A percentile compares a stretch with the other conserved stretches of the same genome.
Conservation (phyloP, 2,329 filamentous ascomycete species). For the Chaetomium sp. region DNA sequence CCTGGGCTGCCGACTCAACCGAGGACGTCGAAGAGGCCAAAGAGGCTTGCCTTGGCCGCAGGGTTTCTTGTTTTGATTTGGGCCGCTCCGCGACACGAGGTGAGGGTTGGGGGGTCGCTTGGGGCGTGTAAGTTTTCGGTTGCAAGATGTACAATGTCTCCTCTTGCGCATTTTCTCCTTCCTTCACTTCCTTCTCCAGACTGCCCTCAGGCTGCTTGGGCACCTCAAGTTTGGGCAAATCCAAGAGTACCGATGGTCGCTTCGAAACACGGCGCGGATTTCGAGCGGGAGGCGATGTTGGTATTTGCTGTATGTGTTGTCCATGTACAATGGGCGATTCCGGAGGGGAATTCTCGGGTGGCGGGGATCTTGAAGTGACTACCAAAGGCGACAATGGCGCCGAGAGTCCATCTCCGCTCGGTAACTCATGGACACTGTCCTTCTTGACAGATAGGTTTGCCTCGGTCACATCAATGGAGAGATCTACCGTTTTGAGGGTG, state of each 20-base stretch:
- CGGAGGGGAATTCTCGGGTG: conserved; percentile 5
- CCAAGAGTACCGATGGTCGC: conserved; percentile 13
- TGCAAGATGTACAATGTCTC: conserved; percentile 47
- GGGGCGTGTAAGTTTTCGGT: conserved; percentile 52
- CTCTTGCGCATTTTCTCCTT: conserved; percentile 26
- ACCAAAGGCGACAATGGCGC: conserved; percentile 5
- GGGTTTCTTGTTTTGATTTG: background rate
- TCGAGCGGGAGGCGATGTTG: conserved; percentile 18
- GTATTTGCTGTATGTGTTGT: background rate
- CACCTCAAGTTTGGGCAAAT: conserved; percentile 11
- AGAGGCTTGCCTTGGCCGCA: background rate
- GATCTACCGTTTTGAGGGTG: conserved; percentile 21
- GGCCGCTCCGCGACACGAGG: conserved; percentile 31
- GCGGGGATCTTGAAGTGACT: conserved; percentile 9
- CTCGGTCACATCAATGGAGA: conserved; percentile 13
- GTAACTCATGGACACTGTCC: background rate
- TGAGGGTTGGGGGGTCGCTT: conserved; percentile 42
- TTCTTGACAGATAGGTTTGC: background rate
- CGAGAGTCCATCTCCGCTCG: background rate
- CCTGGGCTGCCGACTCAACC: conserved; percentile 9
- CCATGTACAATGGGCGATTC: background rate
- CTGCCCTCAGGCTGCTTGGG: background rate
- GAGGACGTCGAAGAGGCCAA: conserved; percentile 5
- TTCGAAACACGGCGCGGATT: conserved; percentile 22
- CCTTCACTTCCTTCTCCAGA: conserved; percentile 7